Evolutionary conservation across 352 stramenopile species (phyloP).

Genomic region (Phytophthora litchii): DNA sequence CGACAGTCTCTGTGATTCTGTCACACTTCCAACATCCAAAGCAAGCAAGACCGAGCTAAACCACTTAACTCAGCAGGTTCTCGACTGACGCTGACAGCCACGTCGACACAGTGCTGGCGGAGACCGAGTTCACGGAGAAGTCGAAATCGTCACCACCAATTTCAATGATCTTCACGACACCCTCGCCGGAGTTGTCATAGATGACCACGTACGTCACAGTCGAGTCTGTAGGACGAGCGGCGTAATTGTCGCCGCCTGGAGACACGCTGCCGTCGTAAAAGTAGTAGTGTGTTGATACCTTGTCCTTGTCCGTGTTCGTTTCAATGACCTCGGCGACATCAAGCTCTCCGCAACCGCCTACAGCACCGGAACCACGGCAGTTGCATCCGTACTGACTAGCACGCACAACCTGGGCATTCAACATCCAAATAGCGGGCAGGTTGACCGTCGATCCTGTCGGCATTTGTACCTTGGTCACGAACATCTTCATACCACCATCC

Average conservation of each 20-base stretch:
- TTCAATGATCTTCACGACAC: constrained; percentile 56
- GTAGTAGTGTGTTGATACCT: constrained; percentile 80
- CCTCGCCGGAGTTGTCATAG: constrained; percentile 48
- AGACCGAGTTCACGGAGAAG: constrained; percentile 41
- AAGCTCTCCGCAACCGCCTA: constrained; percentile 74
- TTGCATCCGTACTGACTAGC: constrained; percentile 81
- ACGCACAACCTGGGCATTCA: constrained; percentile 75
- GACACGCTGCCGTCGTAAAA: constrained; percentile 66
- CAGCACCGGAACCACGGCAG: constrained; percentile 45
- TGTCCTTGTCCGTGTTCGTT: constrained; percentile 55
- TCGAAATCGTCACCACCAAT: constrained; percentile 52
- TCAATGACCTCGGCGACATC: constrained; percentile 82
- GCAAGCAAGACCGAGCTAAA: background rate
- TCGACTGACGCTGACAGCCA: constrained; percentile 46
- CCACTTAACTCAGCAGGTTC: constrained; percentile 43
- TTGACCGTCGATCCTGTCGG: constrained; percentile 47
- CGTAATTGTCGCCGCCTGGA: constrained; percentile 55
- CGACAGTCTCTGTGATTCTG: background rate
- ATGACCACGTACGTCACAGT: constrained; percentile 62
- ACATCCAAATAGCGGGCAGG: constrained; percentile 78
- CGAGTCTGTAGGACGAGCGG: constrained; percentile 34
- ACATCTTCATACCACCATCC: constrained; percentile 80
- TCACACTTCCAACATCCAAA: background rate
- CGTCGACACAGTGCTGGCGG: constrained; percentile 34
- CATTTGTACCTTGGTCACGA: constrained; percentile 78